Conservation (phyloP, 768 basidiomycete genomes). For the Mycena rebaudengoi region DNA sequence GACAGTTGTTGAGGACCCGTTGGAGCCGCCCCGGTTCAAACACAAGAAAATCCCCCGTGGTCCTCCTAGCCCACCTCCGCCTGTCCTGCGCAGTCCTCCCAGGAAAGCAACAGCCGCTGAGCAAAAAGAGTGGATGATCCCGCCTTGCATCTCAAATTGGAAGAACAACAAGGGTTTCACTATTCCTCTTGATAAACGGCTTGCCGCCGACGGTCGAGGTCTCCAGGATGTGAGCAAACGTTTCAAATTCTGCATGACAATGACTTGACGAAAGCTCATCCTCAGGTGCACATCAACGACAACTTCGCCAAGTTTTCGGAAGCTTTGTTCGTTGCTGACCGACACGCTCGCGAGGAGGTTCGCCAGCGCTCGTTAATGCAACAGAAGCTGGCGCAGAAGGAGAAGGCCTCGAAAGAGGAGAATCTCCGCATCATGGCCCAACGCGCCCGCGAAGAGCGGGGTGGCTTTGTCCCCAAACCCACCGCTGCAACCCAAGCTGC, state of each 20-base stretch:
- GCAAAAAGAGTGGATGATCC: conserved; percentile 99
- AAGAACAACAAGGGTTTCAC: conserved; percentile 99
- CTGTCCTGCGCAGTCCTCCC: conserved; percentile 94
- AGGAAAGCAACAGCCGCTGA: conserved; percentile 96
- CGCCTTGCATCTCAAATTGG: conserved; percentile 99
- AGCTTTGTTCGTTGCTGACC: conserved; percentile 92
- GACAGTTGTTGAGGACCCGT: conserved; percentile 95
- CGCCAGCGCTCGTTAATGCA: conserved; percentile 97
- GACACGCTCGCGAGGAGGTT: conserved; percentile 98
- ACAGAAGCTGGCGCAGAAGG: conserved; percentile 98
- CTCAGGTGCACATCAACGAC: conserved; percentile 96
- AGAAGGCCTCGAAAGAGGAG: conserved; percentile 97
- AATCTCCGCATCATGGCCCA: conserved; percentile 93
- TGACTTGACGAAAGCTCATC: not conserved
- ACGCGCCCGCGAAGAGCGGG: conserved; percentile 93
- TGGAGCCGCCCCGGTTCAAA: conserved; percentile 97
- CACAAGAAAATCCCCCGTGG: conserved; percentile 99
- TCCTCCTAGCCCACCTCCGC: conserved; percentile 95
- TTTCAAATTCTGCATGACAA: not conserved
- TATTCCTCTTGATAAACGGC: conserved; percentile 95
- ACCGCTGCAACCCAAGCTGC: conserved; percentile 73
- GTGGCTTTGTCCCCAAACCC: conserved; percentile 77
- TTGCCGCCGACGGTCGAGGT: conserved; percentile 98
- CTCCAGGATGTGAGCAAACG: conserved; percentile 86
- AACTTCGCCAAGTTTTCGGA: conserved; percentile 99